Conservation (phyloP, 345 rosid species). For the Tarenaya hassleriana region DNA sequence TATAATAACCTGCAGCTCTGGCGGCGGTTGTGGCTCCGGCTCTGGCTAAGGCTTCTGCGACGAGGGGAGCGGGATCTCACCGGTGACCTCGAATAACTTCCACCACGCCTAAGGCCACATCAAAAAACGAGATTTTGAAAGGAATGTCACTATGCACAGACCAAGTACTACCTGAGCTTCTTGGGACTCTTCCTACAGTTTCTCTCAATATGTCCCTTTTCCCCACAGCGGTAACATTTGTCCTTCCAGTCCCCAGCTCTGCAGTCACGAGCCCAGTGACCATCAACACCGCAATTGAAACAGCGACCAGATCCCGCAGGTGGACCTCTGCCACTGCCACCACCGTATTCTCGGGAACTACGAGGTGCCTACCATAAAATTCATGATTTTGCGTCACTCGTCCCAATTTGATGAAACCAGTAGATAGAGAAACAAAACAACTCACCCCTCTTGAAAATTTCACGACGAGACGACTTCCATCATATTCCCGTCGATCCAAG, state of each 20-base stretch:
- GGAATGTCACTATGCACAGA: background rate
- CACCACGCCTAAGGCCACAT: conserved; percentile 39
- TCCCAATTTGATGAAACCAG: background rate
- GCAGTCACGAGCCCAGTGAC: conserved; percentile 97
- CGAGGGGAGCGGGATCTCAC: conserved; percentile 47
- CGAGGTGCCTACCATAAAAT: conserved; percentile 59
- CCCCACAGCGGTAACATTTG: conserved; percentile 95
- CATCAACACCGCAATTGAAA: conserved; percentile 94
- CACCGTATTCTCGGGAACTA: conserved; percentile 51
- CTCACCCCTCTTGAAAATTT: conserved; percentile 86
- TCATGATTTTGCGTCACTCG: background rate
- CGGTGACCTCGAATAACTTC: conserved; percentile 73
- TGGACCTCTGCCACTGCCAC: conserved; percentile 93
- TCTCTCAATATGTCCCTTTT: conserved; percentile 89
- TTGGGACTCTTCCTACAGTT: conserved; percentile 78
- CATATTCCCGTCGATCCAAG: conserved; percentile 71
- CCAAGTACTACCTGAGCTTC: conserved; percentile 47
- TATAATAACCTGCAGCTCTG: conserved; percentile 74
- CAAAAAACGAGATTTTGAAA: conserved; percentile 16
- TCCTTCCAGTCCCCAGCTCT: conserved; percentile 97
- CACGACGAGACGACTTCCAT: conserved; percentile 86
- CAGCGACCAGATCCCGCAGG: conserved; percentile 98
- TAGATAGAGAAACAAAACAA: background rate
- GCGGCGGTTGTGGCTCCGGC: conserved; percentile 69
- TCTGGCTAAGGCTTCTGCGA: conserved; percentile 55